Evolutionary conservation across 2,329 filamentous ascomycete species (phyloP), one percentile per base, ranked within the genome.

Genomic region (Dothideomycetes sp.): DNA sequence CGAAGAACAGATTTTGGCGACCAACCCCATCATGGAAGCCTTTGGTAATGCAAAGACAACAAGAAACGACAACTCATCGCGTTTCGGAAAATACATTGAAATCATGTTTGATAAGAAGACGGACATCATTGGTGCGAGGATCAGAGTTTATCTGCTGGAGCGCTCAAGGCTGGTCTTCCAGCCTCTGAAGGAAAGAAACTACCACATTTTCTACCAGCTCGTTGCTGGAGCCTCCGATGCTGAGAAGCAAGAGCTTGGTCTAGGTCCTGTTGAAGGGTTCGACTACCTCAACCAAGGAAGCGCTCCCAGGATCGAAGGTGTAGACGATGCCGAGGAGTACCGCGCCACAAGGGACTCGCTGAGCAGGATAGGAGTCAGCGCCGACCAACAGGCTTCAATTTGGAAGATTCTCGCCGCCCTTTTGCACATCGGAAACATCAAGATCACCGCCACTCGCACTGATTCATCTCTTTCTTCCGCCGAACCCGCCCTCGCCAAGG

Each of bases 41-140:
- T 98, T 98, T 59, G 91, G 91, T 61, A 98, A 98, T 69, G 91
- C 91, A 41, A 98, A 98, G 69, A 98, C 91, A n/a, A 98, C 91
- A 9, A 77, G 91, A 61, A 98, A 98, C 68, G 91, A 98, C 67
- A 98, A 98, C 67, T 98, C 91, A 31, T 98, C 91, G 29, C 79
- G 91, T 57, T 98, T 98, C 64, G 91, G 91, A 62, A 98, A 98
- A 72, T 98, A 98, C 64, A 96, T 98, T 54, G 91, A 98, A 68
- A 98, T 98, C 60, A 89, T 96, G 86, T 98, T 98, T 63, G 88
- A 96, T 66, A 78, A 85, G 48, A 77, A 82, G 56, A 94, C 86
- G 47, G 91, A 93, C 61, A 98, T 98, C 55, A 95, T 96, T 57
- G 91, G 91, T 52, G 91, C 91, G 43, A 93, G 93, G 69, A 98